phyloP scores from a whole-genome alignment of 2,329 filamentous ascomycete species.

The Talaromyces sp. region DNA sequence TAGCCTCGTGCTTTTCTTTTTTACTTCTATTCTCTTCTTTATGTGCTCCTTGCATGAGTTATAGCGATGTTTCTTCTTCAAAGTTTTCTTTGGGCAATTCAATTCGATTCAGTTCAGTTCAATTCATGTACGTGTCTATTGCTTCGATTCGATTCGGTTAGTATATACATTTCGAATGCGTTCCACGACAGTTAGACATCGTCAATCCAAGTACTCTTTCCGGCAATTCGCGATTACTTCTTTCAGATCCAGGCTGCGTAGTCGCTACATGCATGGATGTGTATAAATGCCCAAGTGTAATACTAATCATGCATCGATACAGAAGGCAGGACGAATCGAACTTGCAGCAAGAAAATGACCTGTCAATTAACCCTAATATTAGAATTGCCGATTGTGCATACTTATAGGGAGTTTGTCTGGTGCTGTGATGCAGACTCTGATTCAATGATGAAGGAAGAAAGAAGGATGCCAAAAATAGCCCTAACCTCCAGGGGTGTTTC shows the following conservation, averaged over 20 bases:
- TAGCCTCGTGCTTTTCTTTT: background rate
- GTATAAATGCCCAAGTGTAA: background rate
- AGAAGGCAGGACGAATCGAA: background rate
- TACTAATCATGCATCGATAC: too few relatives aligned
- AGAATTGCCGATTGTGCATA: background rate
- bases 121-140: background rate
- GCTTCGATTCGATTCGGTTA: background rate
- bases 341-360: background rate
- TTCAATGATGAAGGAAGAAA: background rate
- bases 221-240: too few relatives aligned
- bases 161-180: background rate
- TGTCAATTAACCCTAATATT: background rate
- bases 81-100: background rate
- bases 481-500: background rate
- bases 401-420: background rate
- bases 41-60: background rate
- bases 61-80: background rate
- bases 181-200: background rate
- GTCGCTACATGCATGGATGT: background rate
- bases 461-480: background rate
- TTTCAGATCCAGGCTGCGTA: background rate
- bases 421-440: background rate
- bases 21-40: background rate
- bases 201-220: background rate
- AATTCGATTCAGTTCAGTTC: background rate